Conservation (phyloP, 1,284 basidiomycete species). For the Wolfiporia cocos region DNA sequence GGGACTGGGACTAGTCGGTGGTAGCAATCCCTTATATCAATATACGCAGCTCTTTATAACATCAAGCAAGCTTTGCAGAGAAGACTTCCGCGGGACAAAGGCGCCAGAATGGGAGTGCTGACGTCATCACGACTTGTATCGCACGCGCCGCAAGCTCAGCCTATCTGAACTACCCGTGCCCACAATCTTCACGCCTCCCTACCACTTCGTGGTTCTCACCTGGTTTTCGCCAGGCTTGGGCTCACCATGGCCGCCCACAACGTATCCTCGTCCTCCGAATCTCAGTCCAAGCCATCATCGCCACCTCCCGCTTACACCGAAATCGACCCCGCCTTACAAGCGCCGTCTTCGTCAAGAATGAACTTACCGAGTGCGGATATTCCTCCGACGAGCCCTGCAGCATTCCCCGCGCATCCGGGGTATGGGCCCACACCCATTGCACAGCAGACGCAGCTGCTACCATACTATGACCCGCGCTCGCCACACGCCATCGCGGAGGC, state of each 20-base stretch:
- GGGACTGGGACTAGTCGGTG: too few relatives aligned
- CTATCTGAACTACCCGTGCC: too few relatives aligned
- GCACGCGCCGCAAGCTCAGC: too few relatives aligned
- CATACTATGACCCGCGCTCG: constrained; percentile 29
- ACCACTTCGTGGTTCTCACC: too few relatives aligned
- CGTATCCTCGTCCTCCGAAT: constrained; percentile 7
- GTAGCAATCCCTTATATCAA: too few relatives aligned
- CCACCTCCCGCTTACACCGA: constrained; percentile 25
- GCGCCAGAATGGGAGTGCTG: too few relatives aligned
- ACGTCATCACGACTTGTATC: too few relatives aligned
- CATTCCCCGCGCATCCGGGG: constrained; percentile 16
- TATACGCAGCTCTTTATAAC: too few relatives aligned
- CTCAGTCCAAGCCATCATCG: constrained; percentile 17
- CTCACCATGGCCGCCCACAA: constrained; percentile 2
- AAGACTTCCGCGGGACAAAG: too few relatives aligned
- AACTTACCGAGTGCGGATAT: constrained; percentile 8
- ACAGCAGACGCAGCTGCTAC: constrained; percentile 24
- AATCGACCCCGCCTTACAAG: constrained; percentile 9
- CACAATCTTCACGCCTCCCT: too few relatives aligned
- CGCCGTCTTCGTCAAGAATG: constrained; percentile 8
- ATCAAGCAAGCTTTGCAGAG: too few relatives aligned
- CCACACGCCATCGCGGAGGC: constrained; percentile 23
- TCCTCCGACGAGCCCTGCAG: constrained; percentile 8
- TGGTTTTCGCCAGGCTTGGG: too few relatives aligned
- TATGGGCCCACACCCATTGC: constrained; percentile 27